Base-by-base conservation (phyloP, 2,329 filamentous ascomycete species). In the Diaporthe nobilis region DNA sequence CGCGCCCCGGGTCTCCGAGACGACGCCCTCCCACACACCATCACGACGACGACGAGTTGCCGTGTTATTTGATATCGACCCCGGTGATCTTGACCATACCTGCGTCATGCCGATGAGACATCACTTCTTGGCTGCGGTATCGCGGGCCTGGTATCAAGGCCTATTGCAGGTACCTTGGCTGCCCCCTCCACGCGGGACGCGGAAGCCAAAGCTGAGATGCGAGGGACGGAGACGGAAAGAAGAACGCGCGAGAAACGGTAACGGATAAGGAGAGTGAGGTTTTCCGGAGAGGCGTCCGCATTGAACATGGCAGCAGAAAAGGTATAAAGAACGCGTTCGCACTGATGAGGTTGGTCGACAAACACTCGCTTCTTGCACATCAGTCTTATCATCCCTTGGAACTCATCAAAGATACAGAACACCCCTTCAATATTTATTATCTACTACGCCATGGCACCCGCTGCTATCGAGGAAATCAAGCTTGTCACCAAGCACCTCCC, bases 401-500 rank as follows among this genome's bases (percentile, higher is more conserved):
- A n/a, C 12, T 28, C 49, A 34, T n/a, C 28, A 39, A 12, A 31
- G 25, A 37, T 34, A 8, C 8, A 20, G 7, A 39, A 17, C 6
- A 47, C 3, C 49, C 49, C 25, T 20, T 37, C 17, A 4, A 34
- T 0, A 22, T 31, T 44, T 22, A 3, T 34, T 65, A 22, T 12
- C 2, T 6, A 42, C 6, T 51, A 20, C 15, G 39, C 17, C 42
- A 75, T 75, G 72, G 58, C 75, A 44, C 53, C 72, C 34, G 34
- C 55, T 44, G 58, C 67, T 39, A 55, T 71, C n/a, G 37, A 58
- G 13, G 34, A 58, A 3, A 34, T 76, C 31, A 55, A 73, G 31
- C 58, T 73, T 15, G 58, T 71, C 39, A 76, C 72, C 31, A 60
- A 72, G 67, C 17, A 37, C 25, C 34, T 74, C 22, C n/a, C 39